Conservation (phyloP, 768 basidiomycete genomes). For the Mycena capillaripes region DNA sequence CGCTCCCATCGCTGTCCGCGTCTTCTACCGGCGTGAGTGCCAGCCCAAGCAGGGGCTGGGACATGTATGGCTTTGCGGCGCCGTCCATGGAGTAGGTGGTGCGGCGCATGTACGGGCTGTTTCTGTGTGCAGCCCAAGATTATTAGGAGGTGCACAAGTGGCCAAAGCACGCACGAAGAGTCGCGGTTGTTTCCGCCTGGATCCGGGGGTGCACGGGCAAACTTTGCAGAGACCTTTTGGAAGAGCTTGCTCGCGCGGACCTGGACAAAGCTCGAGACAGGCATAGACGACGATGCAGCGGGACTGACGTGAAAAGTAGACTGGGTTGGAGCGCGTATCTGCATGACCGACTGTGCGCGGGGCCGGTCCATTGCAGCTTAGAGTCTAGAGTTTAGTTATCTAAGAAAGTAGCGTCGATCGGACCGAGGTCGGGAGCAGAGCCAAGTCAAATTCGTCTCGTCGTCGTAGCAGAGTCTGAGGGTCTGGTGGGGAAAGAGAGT, state of each 20-base stretch:
- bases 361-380: slow-evolving; percentile 13
- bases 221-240: slow-evolving; percentile 35
- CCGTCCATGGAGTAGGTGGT: slow-evolving; percentile 51
- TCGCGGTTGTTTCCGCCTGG: not conserved
- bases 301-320: slow-evolving; percentile 23
- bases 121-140: not conserved
- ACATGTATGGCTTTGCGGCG: slow-evolving; percentile 58
- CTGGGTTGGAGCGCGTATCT: slow-evolving; percentile 8
- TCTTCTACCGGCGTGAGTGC: slow-evolving; percentile 36
- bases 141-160: no score
- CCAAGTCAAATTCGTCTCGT: no score
- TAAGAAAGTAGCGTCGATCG: no score
- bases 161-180: slow-evolving; percentile 1
- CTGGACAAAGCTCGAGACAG: not conserved
- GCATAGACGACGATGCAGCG: no score
- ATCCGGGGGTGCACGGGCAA: slow-evolving; percentile 11
- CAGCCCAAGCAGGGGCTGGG: slow-evolving; percentile 56
- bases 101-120: slow-evolving; percentile 40
- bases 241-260: slow-evolving; percentile 34
- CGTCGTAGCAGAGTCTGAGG: no score
- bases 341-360: slow-evolving; percentile 29
- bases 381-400: no score
- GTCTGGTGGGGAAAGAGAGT: no score
- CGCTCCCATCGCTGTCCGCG: slow-evolving; percentile 41
- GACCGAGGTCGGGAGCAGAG: no score